Evolutionary conservation across 169 alveolate species (phyloP).

Genomic region (Cryptosporidium meleagridis): DNA sequence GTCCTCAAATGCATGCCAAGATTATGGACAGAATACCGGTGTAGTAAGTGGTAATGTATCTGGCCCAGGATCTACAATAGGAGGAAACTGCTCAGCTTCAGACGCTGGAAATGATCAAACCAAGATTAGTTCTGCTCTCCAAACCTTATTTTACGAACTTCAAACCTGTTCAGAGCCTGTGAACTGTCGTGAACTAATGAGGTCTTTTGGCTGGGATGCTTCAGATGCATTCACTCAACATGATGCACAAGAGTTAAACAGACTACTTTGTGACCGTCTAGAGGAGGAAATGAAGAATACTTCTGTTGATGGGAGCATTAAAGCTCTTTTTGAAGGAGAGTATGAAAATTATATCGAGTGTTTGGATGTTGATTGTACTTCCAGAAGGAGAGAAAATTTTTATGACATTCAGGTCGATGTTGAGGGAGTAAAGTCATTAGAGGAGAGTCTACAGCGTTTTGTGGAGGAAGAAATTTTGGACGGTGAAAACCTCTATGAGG

Average conservation of each 20-base stretch:
- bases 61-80: background rate
- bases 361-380: slow-evolving; percentile 91
- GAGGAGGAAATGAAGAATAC: slow-evolving; percentile 97
- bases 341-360: slow-evolving; percentile 94
- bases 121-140: slow-evolving; percentile 88
- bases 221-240: slow-evolving; percentile 96
- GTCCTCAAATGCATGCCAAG: slow-evolving; percentile 19
- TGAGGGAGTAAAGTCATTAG: slow-evolving; percentile 90
- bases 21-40: background rate
- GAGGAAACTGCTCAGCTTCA: slow-evolving; percentile 13
- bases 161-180: slow-evolving; percentile 91
- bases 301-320: slow-evolving; percentile 93
- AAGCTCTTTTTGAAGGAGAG: slow-evolving; percentile 94
- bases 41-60: slow-evolving; percentile 14
- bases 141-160: slow-evolving; percentile 92
- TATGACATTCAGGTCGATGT: slow-evolving; percentile 93
- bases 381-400: slow-evolving; percentile 84
- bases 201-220: slow-evolving; percentile 96
- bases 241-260: slow-evolving; percentile 96
- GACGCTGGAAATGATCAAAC: slow-evolving; percentile 87
- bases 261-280: slow-evolving; percentile 92
- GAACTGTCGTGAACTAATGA: slow-evolving; percentile 88
- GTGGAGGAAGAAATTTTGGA: slow-evolving; percentile 92
- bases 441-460: slow-evolving; percentile 91
- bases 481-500: slow-evolving; percentile 96